Base-by-base conservation (phyloP, 2,329 filamentous ascomycete genomes). In the Helotiales sp. region DNA sequence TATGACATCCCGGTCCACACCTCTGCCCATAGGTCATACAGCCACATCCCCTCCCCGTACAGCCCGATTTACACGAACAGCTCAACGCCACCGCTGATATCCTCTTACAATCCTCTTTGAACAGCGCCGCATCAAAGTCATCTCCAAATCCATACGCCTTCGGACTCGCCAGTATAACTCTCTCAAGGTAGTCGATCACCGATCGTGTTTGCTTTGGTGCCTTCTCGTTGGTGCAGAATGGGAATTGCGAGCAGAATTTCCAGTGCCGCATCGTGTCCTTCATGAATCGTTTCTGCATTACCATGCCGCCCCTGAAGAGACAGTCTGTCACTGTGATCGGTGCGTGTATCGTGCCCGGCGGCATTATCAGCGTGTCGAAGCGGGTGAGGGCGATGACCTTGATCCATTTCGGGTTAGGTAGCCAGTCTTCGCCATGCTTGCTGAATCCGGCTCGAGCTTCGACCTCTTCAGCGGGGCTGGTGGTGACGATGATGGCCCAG, bases 311-410 rank as follows among this genome's bases (percentile, higher is more conserved):
- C 2, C 67, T 63, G 47, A 69, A 69, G 20, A 69, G 67, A 26
- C 67, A 69, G 47, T 69, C 64, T n/a, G 67, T 69, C 15, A 69
- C 63, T 20, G 67, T 69, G 34, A 69, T 66, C 2, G 67, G 67
- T 11, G 67, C 63, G 40, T 69, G 67, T 10, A 69, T 69, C 17
- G 67, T 69, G 15, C 67, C 67, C 8, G 67, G 67, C 6, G 67
- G 67, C 67, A 69, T 69, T 28, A 69, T 64, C 6, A 69, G 60
- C 8, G 67, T 69, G 11, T 69, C 67, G 50, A 61, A 65, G 5
- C 63, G 52, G 3, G 61, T 63, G 5, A 69, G 55, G 13, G 67
- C 60, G 20, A 69, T 45, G 30, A 69, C 61, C 24, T 45, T 49
- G 43, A 69, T 64, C 37, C 62, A 61, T 22, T 66, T 43, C 8